Evolutionary conservation across 2,329 filamentous ascomycete genomes (phyloP), one percentile per base, ranked within the genome.

Genomic region (Fusarium aywerte): DNA sequence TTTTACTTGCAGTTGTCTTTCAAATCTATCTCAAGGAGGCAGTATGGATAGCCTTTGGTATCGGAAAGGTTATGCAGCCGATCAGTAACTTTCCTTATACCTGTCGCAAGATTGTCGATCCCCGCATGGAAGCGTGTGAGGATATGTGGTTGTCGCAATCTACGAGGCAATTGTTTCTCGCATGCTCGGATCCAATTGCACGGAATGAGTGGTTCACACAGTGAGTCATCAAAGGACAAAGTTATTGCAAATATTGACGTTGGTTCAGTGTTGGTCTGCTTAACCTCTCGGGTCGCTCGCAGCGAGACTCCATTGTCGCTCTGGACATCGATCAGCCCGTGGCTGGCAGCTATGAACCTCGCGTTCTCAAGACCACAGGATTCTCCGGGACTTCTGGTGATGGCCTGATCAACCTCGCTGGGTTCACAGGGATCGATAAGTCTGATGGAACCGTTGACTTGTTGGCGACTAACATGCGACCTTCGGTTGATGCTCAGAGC

Each of bases 341-440:
- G 13, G 67, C 54, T 2, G 32, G 54, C 1, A 58, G 65, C 3
- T 73, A 76, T 21, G 50, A 67, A 4, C 44, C 67, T 16, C 74
- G 71, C 3, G 42, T 51, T 1, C 63, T 80, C 13, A 52, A 61
- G 9, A 77, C 73, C 1, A 57, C 69, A 1, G 74, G 58, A 0
- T 80, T 73, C 29, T 21, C 65, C 5, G 78, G 78, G 1, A 76
- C 74, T 0, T 62, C 60, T 5, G 75, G 74, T 7, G 77, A 79
- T 31, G 74, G 72, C 1, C 58, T 75, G 0, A 61, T 80, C 5
- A 62, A 74, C 21, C 36, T 79, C 7, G 62, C 68, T 9, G 77
- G 78, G 2, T 72, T 80, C 10, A 67, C 70, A 0, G 78, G 73
- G 0, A 23, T 73, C 0, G 76, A 78, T 1, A 67, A 69, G 0